These are phyloP conservation scores for Phytophthora sansomeana DNA, from an alignment of 352 stramenopile species.

Conservation along the genomic window DNA sequence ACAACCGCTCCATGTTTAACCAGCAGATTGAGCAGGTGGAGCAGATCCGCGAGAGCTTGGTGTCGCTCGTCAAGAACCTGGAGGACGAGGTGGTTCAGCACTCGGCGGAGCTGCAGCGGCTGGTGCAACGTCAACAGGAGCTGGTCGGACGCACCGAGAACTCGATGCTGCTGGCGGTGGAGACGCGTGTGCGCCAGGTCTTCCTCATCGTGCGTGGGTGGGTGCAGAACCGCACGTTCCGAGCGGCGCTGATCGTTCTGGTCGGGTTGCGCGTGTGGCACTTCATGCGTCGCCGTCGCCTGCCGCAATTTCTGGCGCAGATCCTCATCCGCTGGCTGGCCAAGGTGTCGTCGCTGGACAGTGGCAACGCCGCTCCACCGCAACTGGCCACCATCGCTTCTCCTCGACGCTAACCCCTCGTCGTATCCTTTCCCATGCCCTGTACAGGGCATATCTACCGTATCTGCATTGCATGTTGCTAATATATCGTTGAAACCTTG, in stretches of 20 bases:
- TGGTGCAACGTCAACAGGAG: constrained; percentile 49
- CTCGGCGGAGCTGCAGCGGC: constrained; percentile 67
- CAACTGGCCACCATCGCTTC: constrained; percentile 10
- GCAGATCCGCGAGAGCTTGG: constrained; percentile 59
- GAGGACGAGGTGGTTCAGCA: constrained; percentile 70
- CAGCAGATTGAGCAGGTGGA: constrained; percentile 64
- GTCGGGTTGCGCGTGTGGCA: constrained; percentile 58
- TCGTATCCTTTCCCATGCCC: constrained; percentile 6
- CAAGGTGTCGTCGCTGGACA: constrained; percentile 62
- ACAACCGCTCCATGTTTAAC: constrained; percentile 66
- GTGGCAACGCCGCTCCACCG: constrained; percentile 1
- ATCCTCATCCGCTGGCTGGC: constrained; percentile 68
- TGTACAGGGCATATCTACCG: constrained; percentile 12
- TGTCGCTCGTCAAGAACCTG: constrained; percentile 61
- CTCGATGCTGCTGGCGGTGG: constrained; percentile 55
- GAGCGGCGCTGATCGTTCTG: constrained; percentile 60
- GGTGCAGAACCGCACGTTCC: constrained; percentile 58
- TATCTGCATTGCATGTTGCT: constrained; percentile 20
- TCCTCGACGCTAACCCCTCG: constrained; percentile 18
- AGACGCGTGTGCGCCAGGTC: constrained; percentile 48
- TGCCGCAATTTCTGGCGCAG: constrained; percentile 70
- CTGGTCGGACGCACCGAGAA: constrained; percentile 42
- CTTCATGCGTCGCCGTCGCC: constrained; percentile 51
- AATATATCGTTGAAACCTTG: background rate
- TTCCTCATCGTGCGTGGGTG: constrained; percentile 48